Evolutionary conservation across 179 eudicot species (phyloP), one percentile per base, ranked within the genome.

Genomic region (Sideroxylon spinosum): DNA sequence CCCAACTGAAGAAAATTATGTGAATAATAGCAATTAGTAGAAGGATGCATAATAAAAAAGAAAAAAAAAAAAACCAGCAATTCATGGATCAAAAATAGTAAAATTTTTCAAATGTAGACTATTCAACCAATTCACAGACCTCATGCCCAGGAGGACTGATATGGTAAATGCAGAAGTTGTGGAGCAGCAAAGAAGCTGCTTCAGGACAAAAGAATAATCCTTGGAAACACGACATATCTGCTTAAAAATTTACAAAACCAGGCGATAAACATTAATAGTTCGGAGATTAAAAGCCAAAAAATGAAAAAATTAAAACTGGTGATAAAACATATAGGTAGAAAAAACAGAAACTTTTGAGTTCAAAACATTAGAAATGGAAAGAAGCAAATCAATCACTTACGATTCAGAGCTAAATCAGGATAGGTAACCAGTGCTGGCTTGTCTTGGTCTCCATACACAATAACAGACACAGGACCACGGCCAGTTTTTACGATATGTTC

Each of bases 141-240:
- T 96, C 99, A 65, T 94, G 99, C 81, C 99, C 99, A 57, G 98
- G 99, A 87, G 99, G 99, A 85, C 92, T 94, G 81, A 96, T 88
- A 76, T 96, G 99, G 89, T 96, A 96, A 76, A 96, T 83, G 83
- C 99, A 96, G 84, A 96, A 96, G 87, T 94, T 92, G 85, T 96
- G 98, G 77, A 96, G 98, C 83, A 96, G 83, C 89, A 96, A 89
- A 19, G 99, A 87, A 83, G 99, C 97, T 63, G 98, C 99, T 90
- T 96, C 99, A 19, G 99, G 96, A 78, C 95, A 94, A 87, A 94
- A 90, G 91, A 96, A 96, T 81, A 96, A 85, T 80, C 97, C 98
- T 88, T 94, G 99, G 88, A 96, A 96, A 84, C 99, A 96, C 26
- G 97, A 95, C 93, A 91, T 85, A 82, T 96, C 99, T 96, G 97